A percentile compares a stretch with the other conserved stretches of the same genome.
Evolutionary conservation across 2,329 filamentous ascomycete species (phyloP).

Genomic region (Periglandula ipomoeae): DNA sequence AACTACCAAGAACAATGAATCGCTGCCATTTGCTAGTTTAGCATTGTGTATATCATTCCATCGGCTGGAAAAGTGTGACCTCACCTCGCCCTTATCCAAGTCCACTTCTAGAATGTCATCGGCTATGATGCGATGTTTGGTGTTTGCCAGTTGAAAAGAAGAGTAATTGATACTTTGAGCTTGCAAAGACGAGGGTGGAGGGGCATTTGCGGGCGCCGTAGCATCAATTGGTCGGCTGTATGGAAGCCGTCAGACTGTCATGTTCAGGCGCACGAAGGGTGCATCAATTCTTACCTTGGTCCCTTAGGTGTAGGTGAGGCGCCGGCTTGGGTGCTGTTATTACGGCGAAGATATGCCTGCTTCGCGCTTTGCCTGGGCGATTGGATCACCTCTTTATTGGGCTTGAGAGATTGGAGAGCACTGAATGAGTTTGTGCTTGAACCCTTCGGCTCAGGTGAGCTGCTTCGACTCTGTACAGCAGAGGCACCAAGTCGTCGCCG

Average conservation of each 20-base stretch:
- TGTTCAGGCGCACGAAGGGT: background rate
- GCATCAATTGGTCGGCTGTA: background rate
- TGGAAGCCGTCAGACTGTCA: background rate
- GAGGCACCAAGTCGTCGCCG: conserved; percentile 19
- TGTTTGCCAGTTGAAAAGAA: conserved; percentile 35
- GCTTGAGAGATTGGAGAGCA: conserved; percentile 15
- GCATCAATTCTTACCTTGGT: background rate
- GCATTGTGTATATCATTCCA: background rate
- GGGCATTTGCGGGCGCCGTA: background rate
- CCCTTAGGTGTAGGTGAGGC: background rate
- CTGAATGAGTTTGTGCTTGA: conserved; percentile 21
- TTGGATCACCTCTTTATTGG: conserved; percentile 7
- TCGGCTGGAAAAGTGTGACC: conserved; percentile 11
- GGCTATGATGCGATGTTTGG: conserved; percentile 30
- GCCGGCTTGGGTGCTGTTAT: background rate
- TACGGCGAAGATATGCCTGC: conserved; percentile 1
- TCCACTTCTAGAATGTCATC: conserved; percentile 32
- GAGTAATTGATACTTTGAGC: conserved; percentile 27
- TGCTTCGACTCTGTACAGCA: conserved; percentile 6
- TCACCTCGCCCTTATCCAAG: conserved; percentile 41
- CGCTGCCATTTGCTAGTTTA: conserved; percentile 34
- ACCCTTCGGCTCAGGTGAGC: conserved; percentile 12
- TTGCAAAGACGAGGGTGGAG: conserved; percentile 1
- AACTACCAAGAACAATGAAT: conserved; percentile 58
- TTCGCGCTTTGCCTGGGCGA: conserved; percentile 13